Percentiles rank a stretch among this genome's conserved stretches.
Evolutionary conservation across 345 rosid species (phyloP).

Genomic region (Leavenworthia alabamica): DNA sequence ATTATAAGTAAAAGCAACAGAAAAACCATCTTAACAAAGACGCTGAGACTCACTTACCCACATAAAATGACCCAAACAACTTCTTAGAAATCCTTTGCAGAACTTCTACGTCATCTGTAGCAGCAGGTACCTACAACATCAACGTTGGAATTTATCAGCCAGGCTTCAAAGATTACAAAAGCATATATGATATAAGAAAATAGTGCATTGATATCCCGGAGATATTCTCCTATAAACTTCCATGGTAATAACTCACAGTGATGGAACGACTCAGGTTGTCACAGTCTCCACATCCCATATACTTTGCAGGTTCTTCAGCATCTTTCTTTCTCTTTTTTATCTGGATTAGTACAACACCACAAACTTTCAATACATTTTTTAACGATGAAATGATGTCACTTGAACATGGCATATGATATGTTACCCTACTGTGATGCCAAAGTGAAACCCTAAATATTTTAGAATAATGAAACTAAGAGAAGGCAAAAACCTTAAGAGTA

Average conservation of each 20-base stretch:
- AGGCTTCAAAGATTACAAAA: conserved; percentile 1
- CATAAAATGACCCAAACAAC: conserved; percentile 63
- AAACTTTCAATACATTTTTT: background rate
- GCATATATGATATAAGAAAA: conserved; percentile 1
- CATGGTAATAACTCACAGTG: conserved; percentile 45
- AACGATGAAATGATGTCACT: background rate
- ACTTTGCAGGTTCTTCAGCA: conserved; percentile 80
- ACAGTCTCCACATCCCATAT: conserved; percentile 87
- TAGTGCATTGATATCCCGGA: background rate
- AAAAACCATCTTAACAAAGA: background rate
- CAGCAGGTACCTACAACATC: conserved; percentile 55
- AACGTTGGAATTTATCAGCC: background rate
- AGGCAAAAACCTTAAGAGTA: conserved; percentile 63
- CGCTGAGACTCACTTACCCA: conserved; percentile 42
- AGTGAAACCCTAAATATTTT: background rate
- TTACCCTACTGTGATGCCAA: background rate
- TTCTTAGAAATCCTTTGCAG: conserved; percentile 73
- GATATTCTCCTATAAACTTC: background rate
- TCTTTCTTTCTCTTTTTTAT: conserved; percentile 75
- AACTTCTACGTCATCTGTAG: conserved; percentile 72
- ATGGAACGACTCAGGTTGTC: conserved; percentile 81
- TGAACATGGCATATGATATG: conserved; percentile 12
- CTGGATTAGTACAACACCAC: conserved; percentile 31
- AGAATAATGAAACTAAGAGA: conserved; percentile 9
- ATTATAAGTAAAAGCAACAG: background rate